Evolutionary conservation across 495 filamentous ascomycete genomes (phyloP).

Genomic region (Lepidopterella palustris): DNA sequence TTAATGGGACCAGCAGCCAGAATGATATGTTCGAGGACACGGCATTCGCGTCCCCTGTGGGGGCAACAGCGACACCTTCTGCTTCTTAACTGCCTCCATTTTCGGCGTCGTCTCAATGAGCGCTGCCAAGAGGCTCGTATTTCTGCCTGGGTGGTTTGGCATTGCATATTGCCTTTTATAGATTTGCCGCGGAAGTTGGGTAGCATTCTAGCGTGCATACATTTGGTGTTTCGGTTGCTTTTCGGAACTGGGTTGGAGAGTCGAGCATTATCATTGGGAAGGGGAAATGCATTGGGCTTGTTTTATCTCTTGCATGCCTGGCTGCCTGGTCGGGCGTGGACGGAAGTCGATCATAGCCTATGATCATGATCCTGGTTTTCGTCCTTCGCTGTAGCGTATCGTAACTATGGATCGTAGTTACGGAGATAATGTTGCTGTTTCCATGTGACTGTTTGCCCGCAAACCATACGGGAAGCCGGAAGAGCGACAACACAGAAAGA

Average conservation of each 20-base stretch:
- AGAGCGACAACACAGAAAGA: no score
- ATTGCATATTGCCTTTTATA: not conserved
- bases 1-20: slow-evolving; percentile 74
- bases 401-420: not conserved
- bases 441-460: not conserved
- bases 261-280: not conserved
- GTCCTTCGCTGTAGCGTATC: not conserved
- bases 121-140: not conserved
- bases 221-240: not conserved
- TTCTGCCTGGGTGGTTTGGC: not conserved
- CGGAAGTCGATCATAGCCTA: not conserved
- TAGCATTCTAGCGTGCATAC: not conserved
- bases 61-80: slow-evolving; percentile 8
- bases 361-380: not conserved
- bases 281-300: not conserved
- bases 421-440: not conserved
- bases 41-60: slow-evolving; percentile 39
- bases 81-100: not conserved
- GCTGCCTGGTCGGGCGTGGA: no score
- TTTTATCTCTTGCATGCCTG: no score
- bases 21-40: slow-evolving; percentile 48
- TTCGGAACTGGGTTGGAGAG: not conserved
- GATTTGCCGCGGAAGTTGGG: no score
- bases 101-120: slow-evolving; percentile 5
- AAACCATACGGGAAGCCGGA: no score